A percentile compares a stretch with the other conserved stretches of the same genome.
phyloP scores from a whole-genome alignment of 805 yeast species.

The Kuraishia floccosa region DNA sequence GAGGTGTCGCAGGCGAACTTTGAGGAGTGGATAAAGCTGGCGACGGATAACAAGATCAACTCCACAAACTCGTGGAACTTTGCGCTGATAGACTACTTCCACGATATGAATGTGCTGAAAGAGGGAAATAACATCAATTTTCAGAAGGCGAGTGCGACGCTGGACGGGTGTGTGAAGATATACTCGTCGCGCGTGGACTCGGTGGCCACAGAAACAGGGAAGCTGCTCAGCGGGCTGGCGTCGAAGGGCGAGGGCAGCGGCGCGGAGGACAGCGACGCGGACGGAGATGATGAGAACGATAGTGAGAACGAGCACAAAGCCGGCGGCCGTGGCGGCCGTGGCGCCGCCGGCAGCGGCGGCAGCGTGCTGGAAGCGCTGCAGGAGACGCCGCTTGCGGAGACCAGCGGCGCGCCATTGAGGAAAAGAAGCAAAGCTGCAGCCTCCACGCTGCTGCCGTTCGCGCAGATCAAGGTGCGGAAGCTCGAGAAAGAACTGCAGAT shows the following conservation, averaged over 20 bases:
- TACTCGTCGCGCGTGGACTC: conserved; percentile 37
- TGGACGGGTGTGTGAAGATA: conserved; percentile 44
- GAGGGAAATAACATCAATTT: conserved; percentile 37
- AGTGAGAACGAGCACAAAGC: conserved; percentile 3
- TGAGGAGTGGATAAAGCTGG: conserved; percentile 75
- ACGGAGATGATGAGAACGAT: conserved; percentile 12
- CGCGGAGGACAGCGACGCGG: conserved; percentile 10
- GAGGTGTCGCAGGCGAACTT: conserved; percentile 32
- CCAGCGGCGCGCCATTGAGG: too few species aligned
- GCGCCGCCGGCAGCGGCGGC: too few species aligned
- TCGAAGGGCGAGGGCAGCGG: conserved; percentile 19
- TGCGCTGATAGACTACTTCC: conserved; percentile 39
- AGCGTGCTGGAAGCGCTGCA: conserved; percentile 1
- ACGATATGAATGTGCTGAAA: conserved; percentile 33
- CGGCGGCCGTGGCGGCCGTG: too few species aligned
- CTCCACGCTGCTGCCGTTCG: conserved; percentile 42
- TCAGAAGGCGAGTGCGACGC: conserved; percentile 30
- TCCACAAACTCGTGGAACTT: conserved; percentile 37
- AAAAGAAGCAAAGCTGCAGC: conserved; percentile 15
- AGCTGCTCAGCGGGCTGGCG: conserved; percentile 59
- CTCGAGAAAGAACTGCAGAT: conserved; percentile 54
- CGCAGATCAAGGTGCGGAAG: conserved; percentile 36
- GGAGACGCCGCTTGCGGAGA: conserved; percentile 17
- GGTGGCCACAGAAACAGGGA: conserved; percentile 17
- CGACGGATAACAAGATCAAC: conserved; percentile 56